A percentile compares a stretch with the other conserved stretches of the same genome.
These are phyloP conservation scores for Chara braunii DNA, from an alignment of 139 green algal species.

Conservation along the genomic window DNA sequence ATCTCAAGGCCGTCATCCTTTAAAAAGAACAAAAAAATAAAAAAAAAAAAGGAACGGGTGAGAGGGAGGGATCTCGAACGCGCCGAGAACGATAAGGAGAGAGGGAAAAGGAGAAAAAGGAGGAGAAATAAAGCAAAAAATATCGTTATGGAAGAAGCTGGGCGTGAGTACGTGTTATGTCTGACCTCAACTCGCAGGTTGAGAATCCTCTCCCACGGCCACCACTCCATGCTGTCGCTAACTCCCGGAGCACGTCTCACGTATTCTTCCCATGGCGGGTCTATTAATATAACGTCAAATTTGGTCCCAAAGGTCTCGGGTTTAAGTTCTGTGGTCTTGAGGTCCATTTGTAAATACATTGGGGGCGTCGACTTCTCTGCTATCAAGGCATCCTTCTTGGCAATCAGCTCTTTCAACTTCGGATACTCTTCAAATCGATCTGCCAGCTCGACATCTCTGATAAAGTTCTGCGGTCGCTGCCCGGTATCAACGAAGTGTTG, in stretches of 20 bases:
- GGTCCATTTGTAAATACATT: slow-evolving; percentile 56
- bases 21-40: too few species aligned
- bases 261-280: slow-evolving; percentile 81
- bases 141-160: too few species aligned
- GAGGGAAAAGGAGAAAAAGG: too few species aligned
- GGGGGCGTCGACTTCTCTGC: slow-evolving; percentile 42
- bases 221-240: slow-evolving; percentile 47
- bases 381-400: slow-evolving; percentile 58
- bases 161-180: too few species aligned
- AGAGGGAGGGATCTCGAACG: too few species aligned
- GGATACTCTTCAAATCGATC: slow-evolving; percentile 73
- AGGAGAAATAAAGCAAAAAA: too few species aligned
- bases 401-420: slow-evolving; percentile 53
- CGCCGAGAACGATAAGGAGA: too few species aligned
- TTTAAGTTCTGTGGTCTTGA: slow-evolving; percentile 21
- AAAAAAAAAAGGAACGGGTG: too few species aligned
- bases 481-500: slow-evolving; percentile 81
- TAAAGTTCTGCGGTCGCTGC: slow-evolving; percentile 68
- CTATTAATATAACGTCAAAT: slow-evolving; percentile 70
- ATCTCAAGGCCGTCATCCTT: too few species aligned
- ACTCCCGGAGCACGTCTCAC: slow-evolving; percentile 58
- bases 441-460: slow-evolving; percentile 56
- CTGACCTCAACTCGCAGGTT: slow-evolving; percentile 51
- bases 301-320: slow-evolving; percentile 35
- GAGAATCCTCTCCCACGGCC: slow-evolving; percentile 66